Evolutionary conservation across 805 yeast genomes (phyloP), one percentile per base, ranked within the genome.

Genomic region (Trichomonascus vanleenenianus): DNA sequence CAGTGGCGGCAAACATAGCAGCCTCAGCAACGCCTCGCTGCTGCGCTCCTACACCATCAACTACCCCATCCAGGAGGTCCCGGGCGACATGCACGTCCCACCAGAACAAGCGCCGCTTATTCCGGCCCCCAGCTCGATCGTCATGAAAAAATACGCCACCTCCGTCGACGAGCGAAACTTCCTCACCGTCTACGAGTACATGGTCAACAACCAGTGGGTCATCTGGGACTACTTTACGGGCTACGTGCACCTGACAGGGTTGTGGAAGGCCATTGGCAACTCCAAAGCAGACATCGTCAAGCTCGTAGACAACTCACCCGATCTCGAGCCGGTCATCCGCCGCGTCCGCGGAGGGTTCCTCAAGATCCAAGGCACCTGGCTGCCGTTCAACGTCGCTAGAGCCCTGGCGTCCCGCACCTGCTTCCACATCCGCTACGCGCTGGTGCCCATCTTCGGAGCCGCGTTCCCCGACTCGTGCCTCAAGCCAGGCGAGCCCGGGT

Each of bases 301-400:
- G 61, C 66, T 85, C 38, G 66, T 85, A 30, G 87, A 83, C 57
- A 65, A 64, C 45, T 63, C 71, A 16, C 89, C 89, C 1, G 78
- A 78, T 55, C 68, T 79, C 44, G 85, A 77, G 52, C 75, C 72
- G 14, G 74, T 71, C 36, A 73, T 83, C 45, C 78, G 78, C 55
- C 74, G 96, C 42, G 86, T 88, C 12, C 70, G 96, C 45, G 97
- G 97, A 40, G 97, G 96, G 2, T 86, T 79, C 56, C 73, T 88
- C 52, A 87, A 87, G 68, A 86, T 89, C 53, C 97, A 88, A 66
- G 97, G 97, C 3, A 86, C 96, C 7, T 89, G 96, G 96, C 65
- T 87, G 34, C 91, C 95, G 1, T 82, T 65, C 57, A 75, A 73
- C 8, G 69, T 84, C 42, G 87, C 94, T 19, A 72, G 72, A 49